These are phyloP conservation scores for Eleusine coracana DNA, from an alignment of 176 grass and related monocot species.

Conservation along the genomic window DNA sequence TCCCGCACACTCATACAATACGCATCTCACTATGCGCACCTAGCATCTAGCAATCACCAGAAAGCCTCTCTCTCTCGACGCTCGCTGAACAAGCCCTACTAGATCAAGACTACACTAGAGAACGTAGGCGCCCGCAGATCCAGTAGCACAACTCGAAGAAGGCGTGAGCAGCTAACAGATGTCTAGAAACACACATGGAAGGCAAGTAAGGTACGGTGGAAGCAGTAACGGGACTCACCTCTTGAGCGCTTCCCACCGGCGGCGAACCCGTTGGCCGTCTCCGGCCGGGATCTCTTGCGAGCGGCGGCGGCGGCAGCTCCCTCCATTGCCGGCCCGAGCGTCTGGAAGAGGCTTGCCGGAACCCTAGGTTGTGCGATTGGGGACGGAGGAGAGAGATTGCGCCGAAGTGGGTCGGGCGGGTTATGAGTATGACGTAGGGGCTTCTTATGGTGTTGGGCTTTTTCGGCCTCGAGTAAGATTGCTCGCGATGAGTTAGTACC, in stretches of 20 bases:
- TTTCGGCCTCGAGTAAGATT: background rate
- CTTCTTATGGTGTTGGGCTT: background rate
- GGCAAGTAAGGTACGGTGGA: background rate
- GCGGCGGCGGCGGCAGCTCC: slow-evolving; percentile 23
- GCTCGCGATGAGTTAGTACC: background rate
- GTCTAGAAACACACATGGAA: background rate
- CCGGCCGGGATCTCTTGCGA: slow-evolving; percentile 59
- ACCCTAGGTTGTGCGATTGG: slow-evolving; percentile 42
- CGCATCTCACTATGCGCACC: slow-evolving; percentile 17
- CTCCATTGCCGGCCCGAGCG: slow-evolving; percentile 56
- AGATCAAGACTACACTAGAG: background rate
- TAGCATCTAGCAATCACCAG: background rate
- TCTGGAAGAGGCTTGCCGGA: slow-evolving; percentile 13
- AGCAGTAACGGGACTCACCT: slow-evolving; percentile 40
- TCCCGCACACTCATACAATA: background rate
- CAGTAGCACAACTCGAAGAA: background rate
- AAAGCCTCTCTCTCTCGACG: background rate
- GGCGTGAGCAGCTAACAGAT: background rate
- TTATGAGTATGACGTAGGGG: background rate
- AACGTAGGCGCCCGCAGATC: slow-evolving; percentile 18
- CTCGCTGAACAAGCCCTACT: background rate
- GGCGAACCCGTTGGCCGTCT: slow-evolving; percentile 44
- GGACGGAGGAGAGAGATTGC: background rate
- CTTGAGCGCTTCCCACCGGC: slow-evolving; percentile 58
- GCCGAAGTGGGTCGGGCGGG: background rate